These are phyloP conservation scores for Artemisia tridentata DNA, from an alignment of 129 eudicot species.

Conservation along the genomic window DNA sequence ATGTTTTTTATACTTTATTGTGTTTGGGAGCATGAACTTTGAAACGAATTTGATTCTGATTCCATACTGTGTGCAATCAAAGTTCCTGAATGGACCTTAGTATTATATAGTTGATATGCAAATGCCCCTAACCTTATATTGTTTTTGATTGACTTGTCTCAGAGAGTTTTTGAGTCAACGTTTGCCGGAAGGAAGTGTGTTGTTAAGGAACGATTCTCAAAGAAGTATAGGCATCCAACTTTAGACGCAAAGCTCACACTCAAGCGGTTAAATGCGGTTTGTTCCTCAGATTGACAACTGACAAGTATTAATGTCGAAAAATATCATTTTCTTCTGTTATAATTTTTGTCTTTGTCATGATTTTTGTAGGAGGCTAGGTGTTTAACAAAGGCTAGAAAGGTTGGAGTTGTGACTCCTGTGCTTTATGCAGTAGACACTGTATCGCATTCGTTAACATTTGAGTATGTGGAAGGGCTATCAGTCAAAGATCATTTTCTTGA, in stretches of 20 bases:
- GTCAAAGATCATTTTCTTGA: constrained; percentile 82
- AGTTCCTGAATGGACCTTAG: not conserved
- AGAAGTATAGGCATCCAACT: constrained; percentile 86
- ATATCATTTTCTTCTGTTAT: not conserved
- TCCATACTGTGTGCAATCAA: not conserved
- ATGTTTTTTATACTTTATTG: not conserved
- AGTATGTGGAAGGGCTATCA: constrained; percentile 79
- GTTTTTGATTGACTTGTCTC: constrained; percentile 17
- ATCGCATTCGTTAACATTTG: constrained; percentile 63
- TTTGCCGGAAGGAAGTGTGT: constrained; percentile 80
- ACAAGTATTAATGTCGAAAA: not conserved
- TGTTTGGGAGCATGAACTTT: constrained; percentile 6
- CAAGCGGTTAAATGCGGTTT: constrained; percentile 84
- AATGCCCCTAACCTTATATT: not conserved
- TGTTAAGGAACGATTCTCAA: constrained; percentile 90
- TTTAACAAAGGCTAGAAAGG: constrained; percentile 89
- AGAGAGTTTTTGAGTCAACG: constrained; percentile 86
- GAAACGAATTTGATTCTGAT: not conserved
- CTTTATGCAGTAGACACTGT: constrained; percentile 78
- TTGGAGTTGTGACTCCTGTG: constrained; percentile 87
- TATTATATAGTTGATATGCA: constrained; percentile 1
- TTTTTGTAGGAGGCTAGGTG: constrained; percentile 85
- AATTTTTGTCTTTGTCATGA: constrained; percentile 6
- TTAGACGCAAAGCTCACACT: constrained; percentile 85
- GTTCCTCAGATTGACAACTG: constrained; percentile 27